phyloP scores from a whole-genome alignment of 2,329 filamentous ascomycete species.

The Westerdykella aurantiaca region DNA sequence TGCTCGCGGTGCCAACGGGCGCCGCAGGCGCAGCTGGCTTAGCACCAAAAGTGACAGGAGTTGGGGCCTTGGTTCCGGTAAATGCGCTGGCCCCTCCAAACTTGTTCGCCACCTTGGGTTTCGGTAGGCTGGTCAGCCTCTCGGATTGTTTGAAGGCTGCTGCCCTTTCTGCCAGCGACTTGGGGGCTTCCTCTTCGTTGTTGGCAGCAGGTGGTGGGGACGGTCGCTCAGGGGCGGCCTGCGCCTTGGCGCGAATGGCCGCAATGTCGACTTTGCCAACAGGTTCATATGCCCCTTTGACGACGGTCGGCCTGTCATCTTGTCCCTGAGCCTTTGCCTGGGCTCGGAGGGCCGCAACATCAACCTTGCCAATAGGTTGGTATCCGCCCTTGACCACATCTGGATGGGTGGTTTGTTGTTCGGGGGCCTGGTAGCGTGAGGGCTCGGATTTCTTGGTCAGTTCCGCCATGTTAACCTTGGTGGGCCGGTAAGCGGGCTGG shows the following conservation, averaged over 20 bases:
- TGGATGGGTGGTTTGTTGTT: conserved; percentile 42
- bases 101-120: conserved; percentile 90
- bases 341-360: conserved; percentile 83
- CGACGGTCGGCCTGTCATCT: conserved; percentile 74
- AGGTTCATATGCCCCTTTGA: conserved; percentile 92
- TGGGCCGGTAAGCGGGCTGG: conserved; percentile 85
- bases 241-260: conserved; percentile 78
- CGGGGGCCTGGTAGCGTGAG: conserved; percentile 52
- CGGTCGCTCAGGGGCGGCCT: conserved; percentile 41
- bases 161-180: conserved; percentile 68
- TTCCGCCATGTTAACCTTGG: conserved; percentile 88
- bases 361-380: conserved; percentile 93
- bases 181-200: conserved; percentile 49
- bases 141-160: conserved; percentile 62
- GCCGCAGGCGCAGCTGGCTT: conserved; percentile 56
- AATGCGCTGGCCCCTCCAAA: conserved; percentile 70
- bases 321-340: conserved; percentile 59
- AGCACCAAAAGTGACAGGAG: conserved; percentile 62
- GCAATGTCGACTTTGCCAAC: conserved; percentile 96
- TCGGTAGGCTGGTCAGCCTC: conserved; percentile 79
- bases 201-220: conserved; percentile 40
- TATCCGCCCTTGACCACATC: conserved; percentile 82
- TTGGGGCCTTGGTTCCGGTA: conserved; percentile 81
- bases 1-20: conserved; percentile 73
- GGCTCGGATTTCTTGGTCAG: conserved; percentile 67